Evolutionary conservation across 2,329 filamentous ascomycete genomes (phyloP).

Genomic region (Alternaria triticina): DNA sequence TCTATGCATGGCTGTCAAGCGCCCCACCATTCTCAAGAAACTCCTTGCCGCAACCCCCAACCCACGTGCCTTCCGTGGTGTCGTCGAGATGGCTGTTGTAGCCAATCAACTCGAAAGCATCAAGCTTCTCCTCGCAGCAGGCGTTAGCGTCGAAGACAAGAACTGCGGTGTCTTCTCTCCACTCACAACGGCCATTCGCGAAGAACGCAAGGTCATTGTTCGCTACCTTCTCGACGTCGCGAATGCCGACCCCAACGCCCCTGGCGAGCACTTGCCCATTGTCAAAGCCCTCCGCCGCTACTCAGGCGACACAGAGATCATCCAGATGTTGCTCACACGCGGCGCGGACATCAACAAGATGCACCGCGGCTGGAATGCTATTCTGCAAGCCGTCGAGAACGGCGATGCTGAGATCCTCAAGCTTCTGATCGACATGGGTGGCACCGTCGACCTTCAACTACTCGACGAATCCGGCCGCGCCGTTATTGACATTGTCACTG

Average conservation of each 20-base stretch:
- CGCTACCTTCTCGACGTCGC: slow-evolving; percentile 66
- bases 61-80: slow-evolving; percentile 68
- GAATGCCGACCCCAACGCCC: slow-evolving; percentile 68
- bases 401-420: slow-evolving; percentile 43
- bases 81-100: slow-evolving; percentile 71
- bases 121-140: slow-evolving; percentile 68
- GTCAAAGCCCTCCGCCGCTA: slow-evolving; percentile 71
- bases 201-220: slow-evolving; percentile 67
- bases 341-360: slow-evolving; percentile 71
- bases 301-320: slow-evolving; percentile 65
- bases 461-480: slow-evolving; percentile 37
- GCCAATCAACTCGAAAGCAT: slow-evolving; percentile 71
- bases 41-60: slow-evolving; percentile 64
- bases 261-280: slow-evolving; percentile 73
- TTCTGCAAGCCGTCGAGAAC: slow-evolving; percentile 46
- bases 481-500: slow-evolving; percentile 44
- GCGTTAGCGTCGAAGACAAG: slow-evolving; percentile 73
- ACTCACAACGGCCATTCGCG: slow-evolving; percentile 70
- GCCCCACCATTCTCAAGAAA: slow-evolving; percentile 65
- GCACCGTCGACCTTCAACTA: slow-evolving; percentile 39
- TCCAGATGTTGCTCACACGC: slow-evolving; percentile 67
- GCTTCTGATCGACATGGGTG: slow-evolving; percentile 44
- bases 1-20: slow-evolving; percentile 70
- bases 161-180: slow-evolving; percentile 76
- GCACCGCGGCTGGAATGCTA: slow-evolving; percentile 46